Percentiles rank a stretch among this genome's conserved stretches.
phyloP scores from a whole-genome alignment of 305 asterid species.

The Fraxinus platypoda region DNA sequence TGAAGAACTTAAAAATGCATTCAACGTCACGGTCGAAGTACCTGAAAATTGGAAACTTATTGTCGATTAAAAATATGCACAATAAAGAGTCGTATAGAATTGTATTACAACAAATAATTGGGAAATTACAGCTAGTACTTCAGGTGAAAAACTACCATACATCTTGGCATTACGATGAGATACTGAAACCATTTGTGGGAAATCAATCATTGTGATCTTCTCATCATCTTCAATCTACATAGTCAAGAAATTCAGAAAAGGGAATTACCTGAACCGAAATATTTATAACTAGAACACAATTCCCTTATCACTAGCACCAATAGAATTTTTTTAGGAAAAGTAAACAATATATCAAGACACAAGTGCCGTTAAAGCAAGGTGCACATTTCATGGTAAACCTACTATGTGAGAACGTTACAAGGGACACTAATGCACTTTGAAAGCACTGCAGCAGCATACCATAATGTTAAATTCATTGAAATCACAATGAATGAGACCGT shows the following conservation, averaged over 20 bases:
- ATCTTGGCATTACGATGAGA: conserved; percentile 89
- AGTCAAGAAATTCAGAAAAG: neutral
- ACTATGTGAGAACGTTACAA: conserved; percentile 2
- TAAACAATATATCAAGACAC: neutral
- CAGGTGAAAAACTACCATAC: conserved; percentile 38
- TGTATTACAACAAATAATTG: neutral
- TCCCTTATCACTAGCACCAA: neutral
- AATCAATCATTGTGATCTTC: conserved; percentile 90
- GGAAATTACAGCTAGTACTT: neutral
- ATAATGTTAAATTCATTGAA: conserved; percentile 93
- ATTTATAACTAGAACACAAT: neutral
- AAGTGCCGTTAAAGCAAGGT: neutral
- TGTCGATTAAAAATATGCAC: neutral
- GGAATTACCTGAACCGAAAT: neutral
- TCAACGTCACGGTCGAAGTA: conserved; percentile 90
- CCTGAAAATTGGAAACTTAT: conserved; percentile 43
- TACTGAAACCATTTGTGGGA: conserved; percentile 97
- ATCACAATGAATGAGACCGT: conserved; percentile 95
- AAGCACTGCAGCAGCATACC: conserved; percentile 35
- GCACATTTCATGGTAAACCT: conserved; percentile 9
- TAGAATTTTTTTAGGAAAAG: conserved; percentile 1
- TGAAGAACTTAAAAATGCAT: conserved; percentile 84
- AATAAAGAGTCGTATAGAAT: neutral
- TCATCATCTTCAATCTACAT: conserved; percentile 77
- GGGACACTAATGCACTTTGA: conserved; percentile 9